Evolutionary conservation across 352 stramenopile species (phyloP).

Genomic region (Plasmopara viticola): DNA sequence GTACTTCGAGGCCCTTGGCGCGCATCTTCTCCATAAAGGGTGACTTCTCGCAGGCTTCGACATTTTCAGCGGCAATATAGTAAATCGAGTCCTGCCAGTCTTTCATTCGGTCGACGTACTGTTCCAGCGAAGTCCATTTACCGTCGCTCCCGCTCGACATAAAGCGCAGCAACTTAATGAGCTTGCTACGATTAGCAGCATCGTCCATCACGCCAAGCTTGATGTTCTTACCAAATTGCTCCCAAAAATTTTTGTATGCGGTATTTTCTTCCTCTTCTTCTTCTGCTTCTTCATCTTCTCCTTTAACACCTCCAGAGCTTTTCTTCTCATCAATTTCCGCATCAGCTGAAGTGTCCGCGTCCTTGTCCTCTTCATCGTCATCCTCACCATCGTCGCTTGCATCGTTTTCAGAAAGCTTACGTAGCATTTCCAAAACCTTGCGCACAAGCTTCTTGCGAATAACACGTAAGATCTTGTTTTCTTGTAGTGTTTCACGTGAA

Average conservation of each 20-base stretch:
- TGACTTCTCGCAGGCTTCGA: slow-evolving; percentile 90
- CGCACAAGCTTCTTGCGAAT: slow-evolving; percentile 99
- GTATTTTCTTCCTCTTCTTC: slow-evolving; percentile 67
- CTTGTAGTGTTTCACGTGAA: slow-evolving; percentile 97
- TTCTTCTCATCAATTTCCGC: slow-evolving; percentile 66
- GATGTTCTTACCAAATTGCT: slow-evolving; percentile 96
- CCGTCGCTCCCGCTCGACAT: slow-evolving; percentile 90
- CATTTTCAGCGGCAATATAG: slow-evolving; percentile 94
- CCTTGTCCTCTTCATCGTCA: slow-evolving; percentile 47
- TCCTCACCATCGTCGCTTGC: slow-evolving; percentile 77
- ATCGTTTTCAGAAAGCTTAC: slow-evolving; percentile 87
- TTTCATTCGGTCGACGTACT: slow-evolving; percentile 97
- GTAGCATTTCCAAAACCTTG: slow-evolving; percentile 98
- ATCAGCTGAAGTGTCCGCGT: slow-evolving; percentile 20
- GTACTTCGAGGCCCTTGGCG: slow-evolving; percentile 96
- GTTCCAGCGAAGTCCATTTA: slow-evolving; percentile 92
- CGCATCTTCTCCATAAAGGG: slow-evolving; percentile 97
- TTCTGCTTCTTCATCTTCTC: slow-evolving; percentile 41
- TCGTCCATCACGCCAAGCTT: slow-evolving; percentile 99
- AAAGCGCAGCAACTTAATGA: slow-evolving; percentile 97
- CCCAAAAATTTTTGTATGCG: slow-evolving; percentile 97
- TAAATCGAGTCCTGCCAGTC: slow-evolving; percentile 99
- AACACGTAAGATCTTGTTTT: slow-evolving; percentile 98
- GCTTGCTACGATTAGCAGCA: slow-evolving; percentile 89
- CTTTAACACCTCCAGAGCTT: slow-evolving; percentile 7